These are phyloP conservation scores for Pulchroboletus neoregius DNA, from an alignment of 1,284 basidiomycete species.

Conservation along the genomic window DNA sequence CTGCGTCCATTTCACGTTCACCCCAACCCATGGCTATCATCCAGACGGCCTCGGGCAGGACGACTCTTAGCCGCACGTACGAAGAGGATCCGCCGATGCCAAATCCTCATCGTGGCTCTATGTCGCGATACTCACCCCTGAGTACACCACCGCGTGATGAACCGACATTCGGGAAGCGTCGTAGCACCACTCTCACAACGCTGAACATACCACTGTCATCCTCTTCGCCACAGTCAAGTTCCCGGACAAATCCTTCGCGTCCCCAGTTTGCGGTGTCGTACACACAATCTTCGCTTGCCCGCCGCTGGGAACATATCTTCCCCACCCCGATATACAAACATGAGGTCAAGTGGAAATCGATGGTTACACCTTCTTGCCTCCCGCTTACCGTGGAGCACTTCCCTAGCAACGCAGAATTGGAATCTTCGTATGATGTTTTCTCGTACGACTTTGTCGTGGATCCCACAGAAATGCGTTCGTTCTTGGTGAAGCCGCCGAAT, in stretches of 20 bases:
- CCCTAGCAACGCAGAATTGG: slow-evolving; percentile 72
- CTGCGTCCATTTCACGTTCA: slow-evolving; percentile 33
- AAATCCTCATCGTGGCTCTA: slow-evolving; percentile 41
- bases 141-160: slow-evolving; percentile 68
- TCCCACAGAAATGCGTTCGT: slow-evolving; percentile 73
- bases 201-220: slow-evolving; percentile 44
- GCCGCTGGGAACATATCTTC: slow-evolving; percentile 87
- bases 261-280: slow-evolving; percentile 54
- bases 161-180: slow-evolving; percentile 49
- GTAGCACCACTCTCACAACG: slow-evolving; percentile 43
- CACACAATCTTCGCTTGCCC: slow-evolving; percentile 66
- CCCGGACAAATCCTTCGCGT: slow-evolving; percentile 62
- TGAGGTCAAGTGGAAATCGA: slow-evolving; percentile 89
- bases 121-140: slow-evolving; percentile 56
- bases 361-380: slow-evolving; percentile 81
- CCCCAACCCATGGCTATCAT: slow-evolving; percentile 58
- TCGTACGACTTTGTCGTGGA: slow-evolving; percentile 79
- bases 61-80: slow-evolving; percentile 44
- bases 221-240: slow-evolving; percentile 45
- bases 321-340: slow-evolving; percentile 76
- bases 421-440: slow-evolving; percentile 76
- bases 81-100: slow-evolving; percentile 51
- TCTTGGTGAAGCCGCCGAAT: slow-evolving; percentile 66
- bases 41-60: slow-evolving; percentile 38
- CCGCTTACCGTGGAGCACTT: slow-evolving; percentile 93